Conservation (phyloP, 306 rosid genomes). For the Pyrus bretschneideri region DNA sequence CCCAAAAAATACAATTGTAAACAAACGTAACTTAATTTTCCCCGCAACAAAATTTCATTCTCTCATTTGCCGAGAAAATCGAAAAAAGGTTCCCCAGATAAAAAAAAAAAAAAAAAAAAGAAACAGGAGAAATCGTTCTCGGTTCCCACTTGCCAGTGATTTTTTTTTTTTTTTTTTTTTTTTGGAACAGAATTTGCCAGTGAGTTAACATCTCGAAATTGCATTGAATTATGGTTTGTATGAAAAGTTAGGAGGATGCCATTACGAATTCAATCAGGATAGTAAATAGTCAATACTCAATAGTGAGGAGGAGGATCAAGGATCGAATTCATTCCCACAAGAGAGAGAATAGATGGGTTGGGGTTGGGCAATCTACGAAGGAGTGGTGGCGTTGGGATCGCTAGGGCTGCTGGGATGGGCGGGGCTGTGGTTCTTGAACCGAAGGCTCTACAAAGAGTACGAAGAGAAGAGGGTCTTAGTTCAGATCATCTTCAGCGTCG, state of each 20-base stretch:
- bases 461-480: slow-evolving; percentile 85
- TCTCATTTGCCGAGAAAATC: too few species aligned
- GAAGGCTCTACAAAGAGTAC: slow-evolving; percentile 86
- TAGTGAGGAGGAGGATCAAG: too few species aligned
- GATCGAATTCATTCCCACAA: too few species aligned
- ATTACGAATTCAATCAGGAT: not conserved
- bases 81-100: not conserved
- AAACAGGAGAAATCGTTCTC: not conserved
- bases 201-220: not conserved
- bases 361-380: slow-evolving; percentile 73
- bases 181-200: too few species aligned
- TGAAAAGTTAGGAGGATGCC: not conserved
- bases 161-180: too few species aligned
- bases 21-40: too few species aligned
- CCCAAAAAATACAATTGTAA: too few species aligned
- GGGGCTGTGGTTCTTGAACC: slow-evolving; percentile 87
- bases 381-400: slow-evolving; percentile 49
- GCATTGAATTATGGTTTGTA: too few species aligned
- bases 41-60: too few species aligned
- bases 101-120: too few species aligned
- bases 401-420: slow-evolving; percentile 68
- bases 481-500: slow-evolving; percentile 86
- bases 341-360: slow-evolving; percentile 43
- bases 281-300: too few species aligned
- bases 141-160: not conserved